Evolutionary conservation across 2,329 filamentous ascomycete genomes (phyloP), one percentile per base, ranked within the genome.

Genomic region (Ophiocordyceps camponoti-leonardi): DNA sequence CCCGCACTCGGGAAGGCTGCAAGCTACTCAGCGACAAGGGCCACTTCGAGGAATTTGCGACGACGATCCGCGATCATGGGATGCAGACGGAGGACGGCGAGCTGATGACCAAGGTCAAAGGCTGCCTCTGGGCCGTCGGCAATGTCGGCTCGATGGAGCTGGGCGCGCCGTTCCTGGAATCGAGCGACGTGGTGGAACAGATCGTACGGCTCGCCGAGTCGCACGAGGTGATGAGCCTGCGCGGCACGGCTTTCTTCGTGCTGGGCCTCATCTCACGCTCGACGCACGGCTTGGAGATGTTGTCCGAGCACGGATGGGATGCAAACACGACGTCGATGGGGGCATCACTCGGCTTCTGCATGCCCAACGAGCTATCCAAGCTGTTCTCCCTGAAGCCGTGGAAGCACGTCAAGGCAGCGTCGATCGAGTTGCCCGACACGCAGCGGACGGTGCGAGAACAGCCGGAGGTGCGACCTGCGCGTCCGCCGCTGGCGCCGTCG

Each of bases 81-180:
- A 81, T 88, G 68, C 83, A 92, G 53, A 80, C 81, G 40, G 83
- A 93, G 52, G 92, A 98, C 54, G 60, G 75, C 0, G 92, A 98
- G 61, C 74, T 82, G 22, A 79, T 96, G 41, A 78, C 86, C 48
- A 96, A 95, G 59, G 86, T 96, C 51, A 98, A 98, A 61, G 92
- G 88, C 8, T 95, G 87, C 58, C 70, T 98, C 43, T 98, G 92
- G 92, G 92, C 92, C 0, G 87, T 98, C 1, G 92, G 92, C 22
- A 98, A 98, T 54, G 90, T 98, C 35, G 92, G 92, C 0, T 95
- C 88, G 0, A 96, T 98, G 88, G 90, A 96, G 55, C 77, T 95
- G 2, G 92, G 92, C 1, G 90, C 90, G 1, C 87, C 87, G 0
- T 98, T 98, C 60, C 71, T 98, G 4, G 92, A 95, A 62, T 81